Percentiles rank a stretch among this genome's conserved stretches.
These are phyloP conservation scores for Neoarthrinium moseri DNA, from an alignment of 2,329 filamentous ascomycete species.

Conservation along the genomic window DNA sequence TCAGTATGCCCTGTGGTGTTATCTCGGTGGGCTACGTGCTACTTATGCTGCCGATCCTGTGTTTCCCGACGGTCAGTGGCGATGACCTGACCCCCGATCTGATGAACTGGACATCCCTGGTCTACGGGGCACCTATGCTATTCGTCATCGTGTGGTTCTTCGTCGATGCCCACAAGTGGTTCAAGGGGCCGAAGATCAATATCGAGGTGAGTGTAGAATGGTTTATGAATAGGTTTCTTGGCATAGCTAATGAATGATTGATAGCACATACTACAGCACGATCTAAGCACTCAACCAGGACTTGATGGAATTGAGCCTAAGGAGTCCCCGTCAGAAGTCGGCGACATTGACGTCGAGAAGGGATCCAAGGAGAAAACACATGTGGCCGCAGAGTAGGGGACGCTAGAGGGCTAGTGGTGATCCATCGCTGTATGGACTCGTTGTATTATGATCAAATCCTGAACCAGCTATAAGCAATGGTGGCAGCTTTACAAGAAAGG, in stretches of 20 bases:
- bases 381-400: no score
- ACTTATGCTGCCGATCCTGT: conserved; percentile 68
- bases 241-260: conserved; percentile 2
- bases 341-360: conserved; percentile 20
- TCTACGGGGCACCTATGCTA: conserved; percentile 58
- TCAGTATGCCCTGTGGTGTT: conserved; percentile 55
- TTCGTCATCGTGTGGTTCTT: conserved; percentile 61
- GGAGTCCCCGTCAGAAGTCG: background rate
- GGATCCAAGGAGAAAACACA: no score
- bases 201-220: conserved; percentile 38
- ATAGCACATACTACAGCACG: conserved; percentile 22
- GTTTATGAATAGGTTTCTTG: background rate
- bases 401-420: no score
- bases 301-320: conserved; percentile 16
- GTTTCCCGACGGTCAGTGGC: conserved; percentile 59
- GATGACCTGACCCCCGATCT: conserved; percentile 43
- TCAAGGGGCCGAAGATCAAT: conserved; percentile 69
- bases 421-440: no score
- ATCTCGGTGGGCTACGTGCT: conserved; percentile 58
- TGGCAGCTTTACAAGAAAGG: no score
- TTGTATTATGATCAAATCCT: no score
- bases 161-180: conserved; percentile 64
- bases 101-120: conserved; percentile 68
- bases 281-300: conserved; percentile 13
- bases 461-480: no score